Evolutionary conservation across 345 rosid species (phyloP), one percentile per base, ranked within the genome.

Genomic region (Rhodomyrtus tomentosa): DNA sequence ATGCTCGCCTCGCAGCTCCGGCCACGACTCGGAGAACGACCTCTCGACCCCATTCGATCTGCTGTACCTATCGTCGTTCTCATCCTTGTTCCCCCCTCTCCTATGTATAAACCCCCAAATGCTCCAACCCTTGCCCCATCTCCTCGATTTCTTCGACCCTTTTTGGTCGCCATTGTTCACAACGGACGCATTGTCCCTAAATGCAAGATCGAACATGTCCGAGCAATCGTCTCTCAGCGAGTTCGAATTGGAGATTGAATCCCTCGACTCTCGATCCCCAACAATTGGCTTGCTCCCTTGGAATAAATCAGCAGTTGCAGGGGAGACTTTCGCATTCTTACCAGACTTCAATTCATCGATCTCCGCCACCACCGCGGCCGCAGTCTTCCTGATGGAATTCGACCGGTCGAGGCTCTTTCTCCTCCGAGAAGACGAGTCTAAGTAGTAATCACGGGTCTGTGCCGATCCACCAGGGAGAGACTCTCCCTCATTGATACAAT

Each of bases 371-470:
- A 95, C 94, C 11, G 98, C 93, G 0, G 98, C 96, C 0, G 99
- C 96, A 3, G 95, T 86, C 89, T 93, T 98, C 86, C 98, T 89
- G 1, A 94, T 90, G 2, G 99, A 95, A 87, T 85, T 93, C 11
- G 93, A 96, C 87, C 98, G 90, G 49, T 98, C 99, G 12, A 96
- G 92, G 82, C 99, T 96, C 92, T 92, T 96, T 89, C 99, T 91
- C 88, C 99, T 87, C 79, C 96, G 85, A 1, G 98, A 91, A 50
- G 95, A 92, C 7, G 98, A 94, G 89, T 95, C 98, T 4, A 90
- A 88, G 87, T 98, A 98, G 81, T 98, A 98, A 81, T 96, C 98
- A 89, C 98, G 89, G 0, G 99, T 96, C 89, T 98, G 99, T 54
- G 86, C 91, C 81, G 96, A 92, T 50, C 99, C 99, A 49, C 99